Evolutionary conservation across 2,329 filamentous ascomycete genomes (phyloP).

Genomic region (Alternaria consortialis): DNA sequence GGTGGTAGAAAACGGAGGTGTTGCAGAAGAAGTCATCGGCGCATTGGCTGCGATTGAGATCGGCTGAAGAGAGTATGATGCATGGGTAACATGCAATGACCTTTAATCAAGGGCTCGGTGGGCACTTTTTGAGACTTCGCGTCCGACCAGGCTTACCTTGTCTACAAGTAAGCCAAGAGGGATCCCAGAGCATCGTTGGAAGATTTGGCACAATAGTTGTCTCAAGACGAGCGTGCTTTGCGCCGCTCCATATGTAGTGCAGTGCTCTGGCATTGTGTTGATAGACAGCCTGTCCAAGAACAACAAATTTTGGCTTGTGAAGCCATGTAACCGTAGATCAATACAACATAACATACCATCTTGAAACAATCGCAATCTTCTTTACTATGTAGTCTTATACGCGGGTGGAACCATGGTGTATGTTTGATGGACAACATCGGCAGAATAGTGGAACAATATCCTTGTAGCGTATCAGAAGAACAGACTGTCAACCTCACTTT

Average conservation of each 20-base stretch:
- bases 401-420: constrained; percentile 5
- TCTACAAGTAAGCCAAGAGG: constrained; percentile 1
- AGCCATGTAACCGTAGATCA: constrained; percentile 12
- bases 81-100: constrained; percentile 3
- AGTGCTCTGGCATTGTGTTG: neutral
- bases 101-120: neutral
- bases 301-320: neutral
- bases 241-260: neutral
- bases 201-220: constrained; percentile 5
- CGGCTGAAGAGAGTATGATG: constrained; percentile 32
- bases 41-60: constrained; percentile 78
- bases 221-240: constrained; percentile 6
- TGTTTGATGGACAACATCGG: constrained; percentile 11
- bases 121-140: constrained; percentile 3
- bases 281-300: neutral
- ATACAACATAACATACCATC: constrained; percentile 10
- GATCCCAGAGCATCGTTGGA: neutral
- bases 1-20: constrained; percentile 78
- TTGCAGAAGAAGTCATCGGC: constrained; percentile 85
- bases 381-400: neutral
- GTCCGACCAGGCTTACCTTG: neutral
- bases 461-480: constrained; percentile 11
- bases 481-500: constrained; percentile 13
- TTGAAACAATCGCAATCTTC: neutral
- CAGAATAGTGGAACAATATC: constrained; percentile 11